Evolutionary conservation across 139 green algal species (phyloP).

Genomic region (Closterium sp.): DNA sequence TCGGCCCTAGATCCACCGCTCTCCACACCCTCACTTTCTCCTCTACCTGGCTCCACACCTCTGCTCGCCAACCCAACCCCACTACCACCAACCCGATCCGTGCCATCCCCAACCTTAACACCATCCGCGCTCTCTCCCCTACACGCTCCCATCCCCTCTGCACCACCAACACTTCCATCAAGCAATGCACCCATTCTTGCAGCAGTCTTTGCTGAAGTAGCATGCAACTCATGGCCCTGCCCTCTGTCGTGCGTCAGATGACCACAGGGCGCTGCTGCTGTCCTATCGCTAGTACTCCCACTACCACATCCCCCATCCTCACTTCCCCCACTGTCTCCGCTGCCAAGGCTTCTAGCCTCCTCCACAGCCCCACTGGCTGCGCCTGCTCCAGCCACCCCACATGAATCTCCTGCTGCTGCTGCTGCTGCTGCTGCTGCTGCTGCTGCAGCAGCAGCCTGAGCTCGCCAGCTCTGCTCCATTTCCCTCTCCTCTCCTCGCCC

Average conservation of each 20-base stretch:
- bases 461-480: background rate
- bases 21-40: background rate
- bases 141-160: no score
- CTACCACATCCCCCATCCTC: background rate
- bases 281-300: no score
- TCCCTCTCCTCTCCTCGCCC: background rate
- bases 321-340: background rate
- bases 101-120: no score
- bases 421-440: background rate
- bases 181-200: no score
- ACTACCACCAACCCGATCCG: no score
- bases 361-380: background rate
- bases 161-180: no score
- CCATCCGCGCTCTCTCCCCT: no score
- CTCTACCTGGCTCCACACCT: background rate
- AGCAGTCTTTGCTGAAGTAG: background rate
- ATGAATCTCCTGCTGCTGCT: slow-evolving; percentile 1
- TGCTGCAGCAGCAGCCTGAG: background rate
- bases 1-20: background rate
- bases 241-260: no score
- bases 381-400: background rate
- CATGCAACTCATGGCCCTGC: no score
- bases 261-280: no score
- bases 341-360: background rate
- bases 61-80: no score